Conservation (phyloP, 805 yeast genomes). For the Candida endomychidarum region DNA sequence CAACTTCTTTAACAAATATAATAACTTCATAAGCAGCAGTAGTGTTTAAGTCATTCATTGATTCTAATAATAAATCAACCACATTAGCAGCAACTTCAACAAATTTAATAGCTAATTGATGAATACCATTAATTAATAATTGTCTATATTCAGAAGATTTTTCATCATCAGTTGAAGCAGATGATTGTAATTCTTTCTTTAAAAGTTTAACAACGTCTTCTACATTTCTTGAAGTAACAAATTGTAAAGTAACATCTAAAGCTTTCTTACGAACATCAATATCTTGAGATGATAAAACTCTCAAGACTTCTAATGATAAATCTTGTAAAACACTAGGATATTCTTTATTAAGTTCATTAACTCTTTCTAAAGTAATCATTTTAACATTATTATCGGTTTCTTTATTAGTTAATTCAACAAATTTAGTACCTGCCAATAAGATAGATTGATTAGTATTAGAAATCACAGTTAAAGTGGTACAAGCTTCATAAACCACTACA, state of each 20-base stretch:
- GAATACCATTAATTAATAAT: conserved; percentile 82
- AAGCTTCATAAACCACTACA: conserved; percentile 88
- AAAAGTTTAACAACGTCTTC: conserved; percentile 90
- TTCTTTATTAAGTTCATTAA: conserved; percentile 67
- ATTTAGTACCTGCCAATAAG: conserved; percentile 77
- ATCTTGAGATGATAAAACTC: conserved; percentile 85
- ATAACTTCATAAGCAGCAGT: conserved; percentile 87
- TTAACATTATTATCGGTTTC: conserved; percentile 96
- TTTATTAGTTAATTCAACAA: conserved; percentile 83
- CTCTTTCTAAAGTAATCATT: conserved; percentile 84
- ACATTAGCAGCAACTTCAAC: conserved; percentile 90
- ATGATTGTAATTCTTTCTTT: conserved; percentile 83
- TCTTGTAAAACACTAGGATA: conserved; percentile 85
- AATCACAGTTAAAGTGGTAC: conserved; percentile 68
- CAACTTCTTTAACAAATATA: conserved; percentile 89
- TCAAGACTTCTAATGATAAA: conserved; percentile 78
- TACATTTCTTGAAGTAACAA: conserved; percentile 84
- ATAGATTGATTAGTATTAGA: conserved; percentile 67
- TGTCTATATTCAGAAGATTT: conserved; percentile 85
- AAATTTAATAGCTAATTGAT: conserved; percentile 82
- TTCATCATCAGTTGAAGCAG: conserved; percentile 72
- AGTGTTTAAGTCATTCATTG: conserved; percentile 80
- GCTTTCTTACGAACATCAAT: conserved; percentile 89
- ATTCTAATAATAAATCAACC: conserved; percentile 82
- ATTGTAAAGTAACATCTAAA: conserved; percentile 74